Evolutionary conservation across 345 rosid genomes (phyloP), one percentile per base, ranked within the genome.

Genomic region (Corchorus olitorius): DNA sequence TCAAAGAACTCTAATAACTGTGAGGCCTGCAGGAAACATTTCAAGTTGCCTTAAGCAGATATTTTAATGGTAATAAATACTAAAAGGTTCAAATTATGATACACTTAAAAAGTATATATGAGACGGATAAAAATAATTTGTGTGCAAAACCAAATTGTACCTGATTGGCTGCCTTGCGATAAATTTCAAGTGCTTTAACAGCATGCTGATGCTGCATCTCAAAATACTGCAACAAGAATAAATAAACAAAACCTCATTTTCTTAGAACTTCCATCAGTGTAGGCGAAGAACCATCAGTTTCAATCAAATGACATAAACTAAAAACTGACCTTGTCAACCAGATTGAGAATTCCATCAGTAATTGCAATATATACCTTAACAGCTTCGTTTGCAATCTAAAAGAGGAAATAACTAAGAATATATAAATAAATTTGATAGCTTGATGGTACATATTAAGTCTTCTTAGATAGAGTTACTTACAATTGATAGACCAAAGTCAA

Each of bases 161-260:
- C 83, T 86, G 85, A 68, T 50, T 45, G 12, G 62, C 65, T 15
- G 86, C 74, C 77, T 60, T 82, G 72, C 53, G 69, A 77, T 82
- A 86, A 16, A 86, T 86, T 54, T 86, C 83, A 8, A 84, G 81
- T n/a, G 86, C 78, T 65, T 49, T 82, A 4, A 74, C 7, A 48
- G 87, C 86, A 76, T 84, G 75, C 14, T 48, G 49, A 3, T 70
- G 79, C 70, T 74, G 76, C 87, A 86, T 83, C 77, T 76, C 84
- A 63, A 86, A 86, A 49, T 68, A 86, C 87, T 86, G 79, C 9
- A 4, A 50, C 5, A 65, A 69, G 27, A 27, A 27, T 27, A 27
- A 27, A 27, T 27, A 27, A 53, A 52, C 10, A 27, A 17, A 12
- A 66, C 4, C 4, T 34, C 19, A 65, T 15, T 43, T 14, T 4